A percentile compares a stretch with the other conserved stretches of the same genome.
These are phyloP conservation scores for Crithidia thermophila DNA, from an alignment of 208 protist species.

Conservation along the genomic window DNA sequence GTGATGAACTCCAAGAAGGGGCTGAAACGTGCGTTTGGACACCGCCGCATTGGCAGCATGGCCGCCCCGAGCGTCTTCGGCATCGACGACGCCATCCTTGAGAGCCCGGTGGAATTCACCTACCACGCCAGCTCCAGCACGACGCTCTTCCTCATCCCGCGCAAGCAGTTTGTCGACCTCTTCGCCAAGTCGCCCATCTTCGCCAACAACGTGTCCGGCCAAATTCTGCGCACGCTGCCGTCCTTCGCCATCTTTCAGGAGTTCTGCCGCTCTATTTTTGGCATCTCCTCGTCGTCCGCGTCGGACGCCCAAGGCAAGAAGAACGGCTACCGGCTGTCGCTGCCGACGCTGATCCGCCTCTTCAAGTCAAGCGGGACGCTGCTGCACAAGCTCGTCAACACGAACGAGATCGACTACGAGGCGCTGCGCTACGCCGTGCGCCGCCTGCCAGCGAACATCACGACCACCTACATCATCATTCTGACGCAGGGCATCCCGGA, in stretches of 20 bases:
- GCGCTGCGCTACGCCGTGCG: constrained; percentile 69
- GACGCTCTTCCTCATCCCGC: constrained; percentile 72
- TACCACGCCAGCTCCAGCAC: constrained; percentile 74
- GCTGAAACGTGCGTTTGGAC: constrained; percentile 64
- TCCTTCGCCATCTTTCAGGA: constrained; percentile 74
- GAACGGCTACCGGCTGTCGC: constrained; percentile 55
- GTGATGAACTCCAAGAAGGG: constrained; percentile 86
- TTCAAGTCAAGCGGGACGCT: constrained; percentile 61
- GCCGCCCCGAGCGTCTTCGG: constrained; percentile 76
- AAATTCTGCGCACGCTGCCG: constrained; percentile 71
- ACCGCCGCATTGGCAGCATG: constrained; percentile 79
- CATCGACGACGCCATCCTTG: constrained; percentile 81
- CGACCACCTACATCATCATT: constrained; percentile 64
- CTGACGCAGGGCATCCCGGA: constrained; percentile 57
- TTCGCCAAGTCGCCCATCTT: constrained; percentile 78
- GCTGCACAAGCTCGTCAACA: constrained; percentile 58
- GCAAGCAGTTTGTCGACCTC: constrained; percentile 63
- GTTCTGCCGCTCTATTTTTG: constrained; percentile 75
- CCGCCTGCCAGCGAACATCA: constrained; percentile 71
- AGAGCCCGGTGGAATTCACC: constrained; percentile 73
- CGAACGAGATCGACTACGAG: constrained; percentile 60
- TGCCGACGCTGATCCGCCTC: constrained; percentile 50
- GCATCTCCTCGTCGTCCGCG: constrained; percentile 55
- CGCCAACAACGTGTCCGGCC: constrained; percentile 74
- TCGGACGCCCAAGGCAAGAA: constrained; percentile 19